phyloP scores from a whole-genome alignment of 176 grass and related monocot species.

The Thinopyrum elongatum region DNA sequence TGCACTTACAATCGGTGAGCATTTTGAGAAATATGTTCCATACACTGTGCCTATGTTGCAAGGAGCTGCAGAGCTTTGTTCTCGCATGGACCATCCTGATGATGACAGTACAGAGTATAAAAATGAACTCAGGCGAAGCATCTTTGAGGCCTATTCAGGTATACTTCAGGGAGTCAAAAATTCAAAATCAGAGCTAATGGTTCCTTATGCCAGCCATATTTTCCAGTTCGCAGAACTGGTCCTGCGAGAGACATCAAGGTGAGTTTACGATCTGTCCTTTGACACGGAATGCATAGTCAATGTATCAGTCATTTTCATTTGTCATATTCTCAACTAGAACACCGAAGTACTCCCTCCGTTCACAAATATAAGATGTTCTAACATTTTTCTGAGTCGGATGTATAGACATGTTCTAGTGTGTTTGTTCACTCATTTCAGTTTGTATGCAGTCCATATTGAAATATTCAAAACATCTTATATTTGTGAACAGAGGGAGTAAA shows the following conservation, averaged over 20 bases:
- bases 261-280: neutral
- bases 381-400: too few relatives aligned
- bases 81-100: slow-evolving; percentile 40
- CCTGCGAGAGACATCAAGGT: slow-evolving; percentile 61
- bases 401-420: too few relatives aligned
- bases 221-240: slow-evolving; percentile 63
- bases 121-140: slow-evolving; percentile 56
- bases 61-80: slow-evolving; percentile 55
- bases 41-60: slow-evolving; percentile 60
- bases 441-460: too few relatives aligned
- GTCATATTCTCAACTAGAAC: neutral
- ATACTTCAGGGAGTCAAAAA: slow-evolving; percentile 70
- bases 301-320: slow-evolving; percentile 6
- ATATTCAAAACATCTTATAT: too few relatives aligned
- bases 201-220: slow-evolving; percentile 55
- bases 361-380: too few relatives aligned
- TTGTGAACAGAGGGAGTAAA: neutral
- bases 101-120: slow-evolving; percentile 62
- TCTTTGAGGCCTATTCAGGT: slow-evolving; percentile 78
- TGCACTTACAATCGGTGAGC: slow-evolving; percentile 65
- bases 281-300: neutral
- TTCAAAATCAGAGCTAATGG: slow-evolving; percentile 61
- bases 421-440: too few relatives aligned
- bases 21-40: slow-evolving; percentile 69
- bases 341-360: too few relatives aligned